A percentile compares a stretch with the other conserved stretches of the same genome.
Conservation (phyloP, 345 rosid genomes). For the Salix purpurea region DNA sequence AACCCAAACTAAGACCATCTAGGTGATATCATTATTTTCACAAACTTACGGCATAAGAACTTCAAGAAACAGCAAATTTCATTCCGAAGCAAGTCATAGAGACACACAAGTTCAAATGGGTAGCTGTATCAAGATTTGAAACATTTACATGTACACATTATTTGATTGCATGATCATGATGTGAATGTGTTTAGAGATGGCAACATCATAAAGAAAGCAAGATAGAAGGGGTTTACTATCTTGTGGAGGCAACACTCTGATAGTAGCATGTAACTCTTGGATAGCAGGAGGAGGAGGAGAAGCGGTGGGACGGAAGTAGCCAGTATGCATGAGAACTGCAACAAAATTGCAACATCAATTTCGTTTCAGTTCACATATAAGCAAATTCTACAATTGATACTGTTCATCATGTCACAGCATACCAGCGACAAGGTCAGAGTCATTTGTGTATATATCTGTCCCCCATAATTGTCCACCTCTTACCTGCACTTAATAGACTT, state of each 20-base stretch:
- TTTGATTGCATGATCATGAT: not conserved
- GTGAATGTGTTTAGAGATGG: not conserved
- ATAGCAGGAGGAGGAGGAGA: conserved; percentile 95
- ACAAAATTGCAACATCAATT: conserved; percentile 22
- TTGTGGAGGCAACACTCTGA: conserved; percentile 81
- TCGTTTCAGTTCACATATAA: conserved; percentile 2
- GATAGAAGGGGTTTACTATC: conserved; percentile 56
- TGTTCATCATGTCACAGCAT: conserved; percentile 12
- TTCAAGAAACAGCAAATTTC: not conserved
- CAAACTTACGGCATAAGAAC: too few relatives aligned
- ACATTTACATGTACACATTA: not conserved
- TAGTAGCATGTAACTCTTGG: conserved; percentile 84
- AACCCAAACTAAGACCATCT: not conserved
- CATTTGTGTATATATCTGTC: conserved; percentile 90
- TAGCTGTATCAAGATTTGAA: not conserved
- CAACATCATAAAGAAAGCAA: not conserved
- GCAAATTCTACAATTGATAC: not conserved
- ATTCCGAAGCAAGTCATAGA: not conserved
- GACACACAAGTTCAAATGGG: not conserved
- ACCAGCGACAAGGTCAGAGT: conserved; percentile 99
- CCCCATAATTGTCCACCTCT: conserved; percentile 99
- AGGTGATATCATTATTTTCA: not conserved
- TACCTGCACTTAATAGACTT: conserved; percentile 51
- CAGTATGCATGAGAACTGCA: conserved; percentile 98
- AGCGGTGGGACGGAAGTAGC: conserved; percentile 95